Percentiles rank a stretch among this genome's conserved stretches.
Evolutionary conservation across 306 rosid species (phyloP).

Genomic region (Gleditsia sinensis): DNA sequence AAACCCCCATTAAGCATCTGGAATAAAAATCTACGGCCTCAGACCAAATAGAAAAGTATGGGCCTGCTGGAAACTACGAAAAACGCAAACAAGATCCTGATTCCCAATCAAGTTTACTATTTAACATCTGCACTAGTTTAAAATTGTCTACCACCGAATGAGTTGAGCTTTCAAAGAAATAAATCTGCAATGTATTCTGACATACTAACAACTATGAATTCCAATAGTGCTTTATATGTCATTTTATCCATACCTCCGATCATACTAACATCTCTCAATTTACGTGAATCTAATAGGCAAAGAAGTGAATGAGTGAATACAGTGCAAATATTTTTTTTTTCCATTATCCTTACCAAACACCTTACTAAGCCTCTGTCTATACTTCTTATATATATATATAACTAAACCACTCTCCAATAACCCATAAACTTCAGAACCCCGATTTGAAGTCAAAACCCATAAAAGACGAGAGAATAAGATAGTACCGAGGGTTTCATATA

Average conservation of each 20-base stretch:
- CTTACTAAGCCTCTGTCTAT: neutral
- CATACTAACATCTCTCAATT: conserved; percentile 8
- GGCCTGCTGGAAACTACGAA: neutral
- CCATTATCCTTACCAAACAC: conserved; percentile 15
- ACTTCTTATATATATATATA: neutral
- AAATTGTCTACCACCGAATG: too few relatives aligned
- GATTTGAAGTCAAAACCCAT: neutral
- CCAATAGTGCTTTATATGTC: neutral
- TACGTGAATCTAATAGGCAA: neutral
- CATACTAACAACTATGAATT: neutral
- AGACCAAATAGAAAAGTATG: neutral
- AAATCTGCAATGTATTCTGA: neutral
- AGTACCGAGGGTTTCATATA: conserved; percentile 81
- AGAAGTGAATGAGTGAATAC: neutral
- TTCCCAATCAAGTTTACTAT: neutral
- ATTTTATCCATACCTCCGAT: conserved; percentile 2
- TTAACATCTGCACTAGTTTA: neutral
- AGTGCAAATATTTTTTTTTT: neutral
- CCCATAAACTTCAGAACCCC: neutral
- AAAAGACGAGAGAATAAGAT: conserved; percentile 13
- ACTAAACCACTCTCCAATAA: neutral
- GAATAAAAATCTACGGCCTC: conserved; percentile 13
- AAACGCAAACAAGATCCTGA: neutral
- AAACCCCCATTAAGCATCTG: neutral
- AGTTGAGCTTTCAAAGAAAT: neutral